Base-by-base conservation (phyloP, 805 yeast genomes). In the Saturnispora quitensis region DNA sequence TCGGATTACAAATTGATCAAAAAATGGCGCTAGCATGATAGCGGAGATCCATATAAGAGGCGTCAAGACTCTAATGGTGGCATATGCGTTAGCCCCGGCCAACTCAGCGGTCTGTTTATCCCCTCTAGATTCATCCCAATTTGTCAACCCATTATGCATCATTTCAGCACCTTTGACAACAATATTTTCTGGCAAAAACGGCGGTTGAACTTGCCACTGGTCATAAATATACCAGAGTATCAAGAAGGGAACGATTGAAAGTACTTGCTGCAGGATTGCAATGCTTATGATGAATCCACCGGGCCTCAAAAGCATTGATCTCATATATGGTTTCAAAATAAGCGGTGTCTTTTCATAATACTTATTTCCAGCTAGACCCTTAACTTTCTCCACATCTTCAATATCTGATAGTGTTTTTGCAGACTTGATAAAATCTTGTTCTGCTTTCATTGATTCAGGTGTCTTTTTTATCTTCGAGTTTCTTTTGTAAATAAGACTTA, bases 201-300 rank as follows among this genome's bases (percentile, higher is more conserved):
- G 50, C 1, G 82, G 78, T 8, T 71, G 57, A 53, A 68, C 60
- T 45, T 69, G 67, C 31, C 66, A 67, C 50, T 76, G 68, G 58
- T 77, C 76, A 55, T 76, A 69, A 4, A 68, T 53, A 53, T 70
- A 76, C 83, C 84, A 78, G 5, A 78, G 55, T 0, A 74, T 72
- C 4, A 77, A 57, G 48, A 78, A 70, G 6, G 84, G 84, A 18
- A 75, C 69, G 3, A 78, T 68, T 1, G 81, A 81, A 0, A 81
- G 70, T 46, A 75, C 60, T 57, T 78, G 82, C 55, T 78, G 84
- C 15, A 78, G 66, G 12, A 77, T 68, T 6, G 73, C 62, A 57
- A 78, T 76, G 13, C 80, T 68, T 3, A 76, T 58, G 6, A 76
- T 74, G 58, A 68, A 68, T 10, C 67, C 69, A 33, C 66, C 45